Evolutionary conservation across 1,284 basidiomycete genomes (phyloP), one percentile per base, ranked within the genome.

Genomic region (Somion occarium): DNA sequence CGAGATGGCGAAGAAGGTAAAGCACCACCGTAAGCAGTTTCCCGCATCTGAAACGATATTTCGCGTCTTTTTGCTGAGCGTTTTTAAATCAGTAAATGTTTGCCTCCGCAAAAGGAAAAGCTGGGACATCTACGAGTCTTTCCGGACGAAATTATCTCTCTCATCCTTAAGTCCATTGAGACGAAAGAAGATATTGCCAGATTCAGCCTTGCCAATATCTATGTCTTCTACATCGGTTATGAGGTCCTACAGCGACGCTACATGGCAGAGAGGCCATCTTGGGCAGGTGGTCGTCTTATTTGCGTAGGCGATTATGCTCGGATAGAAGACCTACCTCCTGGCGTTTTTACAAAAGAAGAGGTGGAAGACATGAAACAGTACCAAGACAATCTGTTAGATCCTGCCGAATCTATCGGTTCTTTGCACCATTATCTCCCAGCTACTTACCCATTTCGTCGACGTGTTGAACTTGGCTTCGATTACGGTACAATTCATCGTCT

Each of bases 241-340:
- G 46, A 38, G 7, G 18, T 23, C 9, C 3, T 48, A 4, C 20
- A 23, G n/a, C 20, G 18, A 3, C 30, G 30, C 2, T 48, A 38
- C n/a, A 4, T 48, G 3, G 7, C 2, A 9, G 9, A 11, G 3
- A 37, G 15, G 4, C 12, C n/a, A 7, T 24, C n/a, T 22, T 48
- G 46, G 46, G 19, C 4, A 37, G 46, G 46, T 13, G 11, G 24
- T 11, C 46, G 46, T 7, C 13, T 48, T 15, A 48, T 48, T 2
- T 48, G 46, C 22, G 46, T 48, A 12, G 46, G 46, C 13, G 46
- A 48, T n/a, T 37, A 48, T 23, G 27, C 46, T 18, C 3, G 23
- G n/a, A 13, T 20, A 2, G 23, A 39, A 4, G 46, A 48, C 24
- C 19, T 48, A 19, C 46, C 46, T 7, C 25, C 25, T 7, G 37